Conservation (phyloP, 371 early-diverging fungal genomes). For the Rhizoclosmatium hyalinum region DNA sequence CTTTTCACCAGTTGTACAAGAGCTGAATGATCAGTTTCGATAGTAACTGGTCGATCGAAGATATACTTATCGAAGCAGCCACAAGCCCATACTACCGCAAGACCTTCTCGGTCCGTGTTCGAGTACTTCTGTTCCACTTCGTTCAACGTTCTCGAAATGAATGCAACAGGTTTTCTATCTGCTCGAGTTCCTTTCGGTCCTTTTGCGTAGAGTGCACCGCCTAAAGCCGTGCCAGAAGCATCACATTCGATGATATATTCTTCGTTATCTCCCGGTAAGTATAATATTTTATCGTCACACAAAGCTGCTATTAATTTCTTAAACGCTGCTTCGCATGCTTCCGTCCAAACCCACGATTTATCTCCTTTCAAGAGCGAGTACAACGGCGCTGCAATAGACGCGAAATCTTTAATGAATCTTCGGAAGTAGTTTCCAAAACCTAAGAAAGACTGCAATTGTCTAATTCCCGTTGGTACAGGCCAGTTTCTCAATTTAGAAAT, state of each 20-base stretch:
- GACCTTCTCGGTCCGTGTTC: slow-evolving; percentile 32
- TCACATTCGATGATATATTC: slow-evolving; percentile 28
- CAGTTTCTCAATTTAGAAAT: slow-evolving; percentile 50
- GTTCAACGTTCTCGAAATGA: not conserved
- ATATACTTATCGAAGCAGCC: slow-evolving; percentile 14
- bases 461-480: slow-evolving; percentile 40
- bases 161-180: too few species aligned
- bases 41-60: not conserved
- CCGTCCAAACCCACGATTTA: slow-evolving; percentile 1
- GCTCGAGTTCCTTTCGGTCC: not conserved
- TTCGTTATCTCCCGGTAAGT: slow-evolving; percentile 10
- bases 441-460: slow-evolving; percentile 55
- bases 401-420: slow-evolving; percentile 53
- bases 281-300: not conserved
- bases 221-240: slow-evolving; percentile 9
- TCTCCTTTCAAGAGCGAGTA: slow-evolving; percentile 43
- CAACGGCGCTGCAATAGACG: slow-evolving; percentile 50
- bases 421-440: slow-evolving; percentile 62
- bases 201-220: slow-evolving; percentile 16
- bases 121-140: slow-evolving; percentile 18
- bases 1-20: slow-evolving; percentile 15
- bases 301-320: not conserved
- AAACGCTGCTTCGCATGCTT: slow-evolving; percentile 5
- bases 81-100: slow-evolving; percentile 30
- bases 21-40: slow-evolving; percentile 33